Evolutionary conservation across 2,329 filamentous ascomycete genomes (phyloP).

Genomic region (Lachnellula subtilissima): DNA sequence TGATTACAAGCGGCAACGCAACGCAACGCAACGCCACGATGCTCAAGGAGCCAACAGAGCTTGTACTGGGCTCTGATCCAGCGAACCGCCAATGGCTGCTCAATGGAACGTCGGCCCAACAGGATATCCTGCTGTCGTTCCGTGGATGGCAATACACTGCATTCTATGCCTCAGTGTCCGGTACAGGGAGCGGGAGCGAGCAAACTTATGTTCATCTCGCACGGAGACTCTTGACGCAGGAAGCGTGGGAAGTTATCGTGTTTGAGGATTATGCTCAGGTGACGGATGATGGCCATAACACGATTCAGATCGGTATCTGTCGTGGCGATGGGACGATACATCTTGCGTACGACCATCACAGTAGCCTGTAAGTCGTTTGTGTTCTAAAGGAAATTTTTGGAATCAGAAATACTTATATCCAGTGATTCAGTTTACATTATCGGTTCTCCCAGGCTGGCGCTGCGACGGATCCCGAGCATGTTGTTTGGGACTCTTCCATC

Average conservation of each 20-base stretch:
- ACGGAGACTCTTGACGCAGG: neutral
- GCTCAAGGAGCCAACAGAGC: too few relatives aligned
- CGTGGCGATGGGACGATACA: slow-evolving; percentile 24
- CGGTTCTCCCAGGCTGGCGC: too few relatives aligned
- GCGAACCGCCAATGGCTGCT: too few relatives aligned
- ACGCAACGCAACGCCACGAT: too few relatives aligned
- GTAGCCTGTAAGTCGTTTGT: slow-evolving; percentile 17
- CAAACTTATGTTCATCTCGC: slow-evolving; percentile 15
- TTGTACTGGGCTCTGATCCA: too few relatives aligned
- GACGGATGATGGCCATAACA: slow-evolving; percentile 25
- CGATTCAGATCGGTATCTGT: slow-evolving; percentile 23
- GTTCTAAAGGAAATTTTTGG: too few relatives aligned
- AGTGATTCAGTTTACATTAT: too few relatives aligned
- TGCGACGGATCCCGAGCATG: too few relatives aligned
- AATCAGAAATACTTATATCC: too few relatives aligned
- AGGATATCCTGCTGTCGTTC: slow-evolving; percentile 21
- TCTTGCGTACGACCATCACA: slow-evolving; percentile 25
- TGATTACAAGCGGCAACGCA: too few relatives aligned
- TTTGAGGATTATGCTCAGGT: slow-evolving; percentile 23
- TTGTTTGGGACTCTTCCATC: slow-evolving; percentile 13
- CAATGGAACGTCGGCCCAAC: slow-evolving; percentile 6
- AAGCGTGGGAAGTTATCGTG: slow-evolving; percentile 16
- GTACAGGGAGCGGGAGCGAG: neutral
- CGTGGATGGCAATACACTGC: slow-evolving; percentile 22
- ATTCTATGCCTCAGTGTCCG: slow-evolving; percentile 15